These are phyloP conservation scores for Cryphonectria nitschkei DNA, from an alignment of 2,329 filamentous ascomycete genomes.

Conservation along the genomic window DNA sequence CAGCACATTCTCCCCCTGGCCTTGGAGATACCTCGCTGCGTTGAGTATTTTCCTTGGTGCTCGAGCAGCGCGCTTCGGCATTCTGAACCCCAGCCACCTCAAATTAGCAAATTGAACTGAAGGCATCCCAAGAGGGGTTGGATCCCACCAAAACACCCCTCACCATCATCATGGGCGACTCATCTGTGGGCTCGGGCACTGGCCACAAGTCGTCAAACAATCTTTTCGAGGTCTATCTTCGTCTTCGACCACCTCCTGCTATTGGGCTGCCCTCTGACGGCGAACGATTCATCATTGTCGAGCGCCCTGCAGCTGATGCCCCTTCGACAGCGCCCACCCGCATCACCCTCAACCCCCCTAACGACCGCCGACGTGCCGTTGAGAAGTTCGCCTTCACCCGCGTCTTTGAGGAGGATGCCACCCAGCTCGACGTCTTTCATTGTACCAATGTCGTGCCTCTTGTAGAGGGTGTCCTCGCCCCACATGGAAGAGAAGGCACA, in stretches of 20 bases:
- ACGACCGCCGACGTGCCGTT: conserved; percentile 83
- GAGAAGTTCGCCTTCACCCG: conserved; percentile 94
- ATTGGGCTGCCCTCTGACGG: conserved; percentile 43
- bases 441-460: conserved; percentile 75
- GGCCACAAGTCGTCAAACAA: conserved; percentile 44
- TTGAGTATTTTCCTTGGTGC: neutral
- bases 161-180: conserved; percentile 43
- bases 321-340: conserved; percentile 58
- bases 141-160: neutral
- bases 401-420: conserved; percentile 86
- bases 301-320: conserved; percentile 50
- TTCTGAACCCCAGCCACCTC: neutral
- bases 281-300: conserved; percentile 81
- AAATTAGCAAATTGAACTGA: neutral
- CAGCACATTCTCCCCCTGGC: neutral
- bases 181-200: conserved; percentile 23
- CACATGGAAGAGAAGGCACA: conserved; percentile 73
- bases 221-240: conserved; percentile 90
- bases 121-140: neutral
- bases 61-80: neutral
- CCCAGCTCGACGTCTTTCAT: conserved; percentile 85
- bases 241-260: conserved; percentile 70
- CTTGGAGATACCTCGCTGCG: neutral
- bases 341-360: conserved; percentile 78
- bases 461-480: conserved; percentile 79